Base-by-base conservation (phyloP, 306 rosid species). In the Trifolium subterraneum region DNA sequence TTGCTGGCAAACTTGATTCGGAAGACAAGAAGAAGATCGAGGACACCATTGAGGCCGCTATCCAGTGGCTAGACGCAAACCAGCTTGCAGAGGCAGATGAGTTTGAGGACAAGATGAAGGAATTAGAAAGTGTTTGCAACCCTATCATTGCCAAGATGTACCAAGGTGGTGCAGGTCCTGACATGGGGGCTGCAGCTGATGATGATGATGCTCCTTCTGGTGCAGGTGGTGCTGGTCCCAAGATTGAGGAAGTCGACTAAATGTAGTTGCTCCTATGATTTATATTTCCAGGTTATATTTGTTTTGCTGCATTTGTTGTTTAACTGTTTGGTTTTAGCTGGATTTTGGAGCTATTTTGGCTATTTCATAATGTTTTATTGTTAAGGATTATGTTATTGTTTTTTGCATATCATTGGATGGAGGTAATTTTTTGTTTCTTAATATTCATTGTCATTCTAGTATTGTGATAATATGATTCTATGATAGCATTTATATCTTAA, bases 31-130 rank as follows among this genome's bases (percentile, higher is more conserved):
- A 84, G 72, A 88, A 88, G 85, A 88, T 88, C 0, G 92, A 88
- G 35, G 92, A 88, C 4, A 81, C 90, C 20, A 86, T 88, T 29
- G 92, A 88, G 72, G 80, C 79, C 2, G 82, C 92, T 16, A 86
- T 88, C 81, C 86, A 81, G 35, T 88, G 92, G 92, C 72, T 86
- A 1, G 92, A 88, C 31, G 68, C 47, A 82, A 88, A 88, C 84
- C 92, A 88, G 70, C 88, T 88, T 0, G 92, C 90, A 0, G 90
- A 85, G 68, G 69, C 80, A 4, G 84, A 80, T 52, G 84, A 80
- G 73, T 80, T 80, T 18, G 88, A 88, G 15, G 92, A 88, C 76
- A 88, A 88, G 72, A 86, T 88, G 92, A 88, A 88, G 85, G 92
- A 88, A 71, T 25, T 88, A 77, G 92, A 88, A 77, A 81, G 90